Conservation (phyloP, 2,329 filamentous ascomycete genomes). For the Orbilia oligospora region DNA sequence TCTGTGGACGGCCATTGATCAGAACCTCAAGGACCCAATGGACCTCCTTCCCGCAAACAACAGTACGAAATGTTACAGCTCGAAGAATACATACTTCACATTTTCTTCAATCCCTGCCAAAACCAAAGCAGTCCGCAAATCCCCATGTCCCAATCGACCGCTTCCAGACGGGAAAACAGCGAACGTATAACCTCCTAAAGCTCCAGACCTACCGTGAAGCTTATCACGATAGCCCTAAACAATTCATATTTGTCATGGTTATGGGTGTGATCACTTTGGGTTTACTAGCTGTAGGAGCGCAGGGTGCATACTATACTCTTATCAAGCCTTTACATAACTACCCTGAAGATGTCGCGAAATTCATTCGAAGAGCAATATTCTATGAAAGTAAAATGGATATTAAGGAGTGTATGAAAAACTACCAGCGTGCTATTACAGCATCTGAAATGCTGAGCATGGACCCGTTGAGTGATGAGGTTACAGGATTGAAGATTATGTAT, state of each 20-base stretch:
- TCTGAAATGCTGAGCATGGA: constrained; percentile 83
- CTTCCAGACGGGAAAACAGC: constrained; percentile 23
- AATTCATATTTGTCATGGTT: constrained; percentile 33
- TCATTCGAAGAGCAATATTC: constrained; percentile 86
- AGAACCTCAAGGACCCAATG: constrained; percentile 19
- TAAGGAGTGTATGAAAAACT: constrained; percentile 83
- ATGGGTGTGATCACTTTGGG: background rate
- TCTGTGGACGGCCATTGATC: background rate
- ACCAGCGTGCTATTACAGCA: constrained; percentile 81
- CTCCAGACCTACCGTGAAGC: constrained; percentile 53
- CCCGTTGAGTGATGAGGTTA: constrained; percentile 89
- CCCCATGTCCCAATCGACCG: constrained; percentile 38
- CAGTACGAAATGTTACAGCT: background rate
- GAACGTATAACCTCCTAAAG: constrained; percentile 53
- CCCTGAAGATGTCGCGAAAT: constrained; percentile 80
- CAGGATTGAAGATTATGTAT: constrained; percentile 88
- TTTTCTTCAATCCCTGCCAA: constrained; percentile 7
- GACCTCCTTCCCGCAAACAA: background rate
- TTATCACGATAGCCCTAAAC: constrained; percentile 43
- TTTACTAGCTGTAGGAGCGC: background rate
- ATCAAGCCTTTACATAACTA: constrained; percentile 66
- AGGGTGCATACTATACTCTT: constrained; percentile 19
- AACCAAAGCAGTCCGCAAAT: constrained; percentile 16
- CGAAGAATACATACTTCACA: constrained; percentile 31
- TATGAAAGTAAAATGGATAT: constrained; percentile 84